Base-by-base conservation (phyloP, 1,284 basidiomycete genomes). In the Cryptococcus deneoformans region DNA sequence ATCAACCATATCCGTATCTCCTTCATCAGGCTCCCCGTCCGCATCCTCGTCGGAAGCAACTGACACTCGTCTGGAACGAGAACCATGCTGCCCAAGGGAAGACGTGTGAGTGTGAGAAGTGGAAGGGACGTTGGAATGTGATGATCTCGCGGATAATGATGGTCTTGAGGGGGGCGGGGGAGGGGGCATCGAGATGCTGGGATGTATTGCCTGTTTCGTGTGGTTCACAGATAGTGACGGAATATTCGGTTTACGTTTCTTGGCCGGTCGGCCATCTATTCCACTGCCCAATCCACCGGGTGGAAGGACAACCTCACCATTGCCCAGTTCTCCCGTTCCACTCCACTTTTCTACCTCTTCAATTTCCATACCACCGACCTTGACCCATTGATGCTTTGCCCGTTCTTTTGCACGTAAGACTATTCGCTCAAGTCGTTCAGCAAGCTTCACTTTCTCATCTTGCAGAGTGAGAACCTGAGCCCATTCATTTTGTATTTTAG, bases 401-500 rank as follows among this genome's bases (percentile, higher is more conserved):
- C 77, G 54, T 47, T 76, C 75, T 29, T 69, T 63, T 8, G 74
- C 73, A 8, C 77, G 56, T 5, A 58, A 65, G 1, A 76, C 67
- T 35, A 78, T 77, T 43, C 68, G 58, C 52, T 73, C 72, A 56
- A 79, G 64, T 40, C 75, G 61, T 47, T 74, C 73, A 6, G 76
- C 72, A 9, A 78, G 63, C 43, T 63, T 62, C 35, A 74, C 63
- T 65, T 79, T 79, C 48, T 78, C 78, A 20, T 69, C 64, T 58
- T 78, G 77, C 10, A 78, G 58, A 7, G 58, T 49, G 48, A 73
- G 65, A 38, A 79, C 64, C 54, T 77, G 77, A 14, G 50, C 63
- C 68, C 75, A 79, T 61, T 79, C 78, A 11, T 57, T 54, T 36
- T 73, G 63, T 40, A 79, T 73, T 59, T 78, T 77, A 34, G 65